These are phyloP conservation scores for Pilaira anomala DNA, from an alignment of 192 early-diverging fungal genomes.

Conservation along the genomic window DNA sequence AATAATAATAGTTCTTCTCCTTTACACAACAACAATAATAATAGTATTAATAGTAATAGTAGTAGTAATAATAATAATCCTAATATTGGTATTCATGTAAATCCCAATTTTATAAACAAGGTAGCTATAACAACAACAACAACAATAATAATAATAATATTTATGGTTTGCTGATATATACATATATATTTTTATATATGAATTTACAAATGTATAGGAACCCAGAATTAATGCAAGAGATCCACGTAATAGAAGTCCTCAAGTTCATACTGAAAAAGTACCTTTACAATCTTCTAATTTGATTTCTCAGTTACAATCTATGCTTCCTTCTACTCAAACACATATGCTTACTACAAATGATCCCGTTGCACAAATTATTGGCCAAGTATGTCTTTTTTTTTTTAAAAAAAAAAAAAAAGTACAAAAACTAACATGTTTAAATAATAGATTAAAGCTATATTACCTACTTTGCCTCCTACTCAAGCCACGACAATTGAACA, in stretches of 20 bases:
- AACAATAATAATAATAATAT: neutral
- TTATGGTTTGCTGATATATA: neutral
- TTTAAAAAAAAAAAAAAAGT: neutral
- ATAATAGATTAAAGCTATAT: conserved; percentile 30
- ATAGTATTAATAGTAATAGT: too few relatives aligned
- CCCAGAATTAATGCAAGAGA: conserved; percentile 12
- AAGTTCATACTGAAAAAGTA: neutral
- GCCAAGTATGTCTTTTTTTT: conserved; percentile 22
- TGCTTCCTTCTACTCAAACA: conserved; percentile 5
- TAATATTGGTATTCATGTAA: conserved; percentile 48
- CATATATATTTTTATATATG: neutral
- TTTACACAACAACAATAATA: too few relatives aligned
- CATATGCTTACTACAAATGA: neutral
- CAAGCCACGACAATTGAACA: conserved; percentile 31
- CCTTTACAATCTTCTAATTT: neutral
- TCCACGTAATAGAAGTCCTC: conserved; percentile 16
- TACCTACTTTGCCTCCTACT: conserved; percentile 29
- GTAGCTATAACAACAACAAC: conserved; percentile 4
- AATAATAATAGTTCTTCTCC: neutral
- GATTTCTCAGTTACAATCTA: conserved; percentile 16
- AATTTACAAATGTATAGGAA: too few relatives aligned
- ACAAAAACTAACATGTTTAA: too few relatives aligned
- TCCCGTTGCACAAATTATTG: conserved; percentile 23
- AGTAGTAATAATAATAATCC: neutral
- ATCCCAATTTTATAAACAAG: conserved; percentile 56